Evolutionary conservation across 441 rosid genomes (phyloP).

Genomic region (Gossypium schwendimanii): DNA sequence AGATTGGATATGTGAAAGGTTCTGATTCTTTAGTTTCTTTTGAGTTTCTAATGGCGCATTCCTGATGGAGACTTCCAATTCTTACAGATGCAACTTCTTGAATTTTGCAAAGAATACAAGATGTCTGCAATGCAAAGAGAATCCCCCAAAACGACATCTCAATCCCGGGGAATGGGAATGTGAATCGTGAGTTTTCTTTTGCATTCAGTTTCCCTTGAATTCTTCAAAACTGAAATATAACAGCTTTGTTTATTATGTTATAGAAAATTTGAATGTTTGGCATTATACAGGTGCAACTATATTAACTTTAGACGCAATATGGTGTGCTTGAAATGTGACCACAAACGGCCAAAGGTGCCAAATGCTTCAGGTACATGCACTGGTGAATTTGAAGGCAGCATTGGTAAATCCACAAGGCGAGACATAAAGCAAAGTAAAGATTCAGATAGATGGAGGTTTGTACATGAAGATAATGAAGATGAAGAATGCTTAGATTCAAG

Average conservation of each 20-base stretch:
- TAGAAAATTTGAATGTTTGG: background rate
- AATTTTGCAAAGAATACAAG: constrained; percentile 77
- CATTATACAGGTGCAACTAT: constrained; percentile 61
- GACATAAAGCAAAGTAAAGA: constrained; percentile 8
- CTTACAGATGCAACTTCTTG: constrained; percentile 65
- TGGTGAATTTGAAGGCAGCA: constrained; percentile 1
- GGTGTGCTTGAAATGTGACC: constrained; percentile 78
- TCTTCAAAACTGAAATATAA: background rate
- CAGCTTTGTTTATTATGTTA: background rate
- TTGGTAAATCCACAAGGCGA: background rate
- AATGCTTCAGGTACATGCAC: constrained; percentile 21
- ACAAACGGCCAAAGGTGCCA: constrained; percentile 51
- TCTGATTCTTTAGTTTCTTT: constrained; percentile 14
- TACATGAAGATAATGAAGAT: constrained; percentile 28
- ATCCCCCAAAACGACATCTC: constrained; percentile 62
- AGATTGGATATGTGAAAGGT: constrained; percentile 83
- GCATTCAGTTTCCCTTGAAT: background rate
- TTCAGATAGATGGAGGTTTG: constrained; percentile 41
- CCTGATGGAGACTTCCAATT: constrained; percentile 8
- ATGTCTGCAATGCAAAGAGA: constrained; percentile 69
- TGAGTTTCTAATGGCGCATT: background rate
- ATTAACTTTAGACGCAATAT: constrained; percentile 72
- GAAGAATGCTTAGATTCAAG: constrained; percentile 8
- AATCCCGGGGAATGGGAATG: constrained; percentile 96
- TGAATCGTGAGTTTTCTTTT: constrained; percentile 57